These are phyloP conservation scores for Fusarium continuum DNA, from an alignment of 2,329 filamentous ascomycete species.

Conservation along the genomic window DNA sequence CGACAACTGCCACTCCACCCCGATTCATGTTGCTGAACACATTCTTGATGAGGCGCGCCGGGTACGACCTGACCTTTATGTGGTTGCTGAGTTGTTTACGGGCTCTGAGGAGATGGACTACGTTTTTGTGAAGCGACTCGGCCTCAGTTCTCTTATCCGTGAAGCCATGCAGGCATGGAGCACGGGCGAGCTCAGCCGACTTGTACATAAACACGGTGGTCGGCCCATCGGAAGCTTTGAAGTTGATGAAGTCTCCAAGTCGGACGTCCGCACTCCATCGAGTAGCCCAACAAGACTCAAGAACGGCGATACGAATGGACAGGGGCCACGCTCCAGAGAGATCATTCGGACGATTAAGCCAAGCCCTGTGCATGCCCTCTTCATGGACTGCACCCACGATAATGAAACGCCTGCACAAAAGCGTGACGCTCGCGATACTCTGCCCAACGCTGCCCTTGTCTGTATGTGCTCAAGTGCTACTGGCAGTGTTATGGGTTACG, in stretches of 20 bases:
- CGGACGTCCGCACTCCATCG: slow-evolving; percentile 55
- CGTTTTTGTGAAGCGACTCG: slow-evolving; percentile 91
- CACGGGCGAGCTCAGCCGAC: slow-evolving; percentile 87
- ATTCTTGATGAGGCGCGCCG: slow-evolving; percentile 92
- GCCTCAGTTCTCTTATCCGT: slow-evolving; percentile 89
- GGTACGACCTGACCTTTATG: slow-evolving; percentile 86
- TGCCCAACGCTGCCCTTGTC: slow-evolving; percentile 92
- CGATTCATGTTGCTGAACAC: slow-evolving; percentile 92
- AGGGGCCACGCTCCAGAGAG: slow-evolving; percentile 60
- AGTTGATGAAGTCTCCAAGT: slow-evolving; percentile 81
- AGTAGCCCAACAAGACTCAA: slow-evolving; percentile 46
- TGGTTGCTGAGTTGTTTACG: slow-evolving; percentile 95
- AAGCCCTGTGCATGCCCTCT: slow-evolving; percentile 90
- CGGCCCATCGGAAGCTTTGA: slow-evolving; percentile 97
- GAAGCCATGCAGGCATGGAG: slow-evolving; percentile 99
- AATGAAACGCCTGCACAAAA: slow-evolving; percentile 97
- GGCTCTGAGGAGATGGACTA: slow-evolving; percentile 97
- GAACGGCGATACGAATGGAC: slow-evolving; percentile 38
- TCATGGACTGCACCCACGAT: slow-evolving; percentile 99
- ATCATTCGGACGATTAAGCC: slow-evolving; percentile 83
- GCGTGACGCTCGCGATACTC: slow-evolving; percentile 89
- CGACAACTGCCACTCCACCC: slow-evolving; percentile 97
- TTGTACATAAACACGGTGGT: slow-evolving; percentile 93
- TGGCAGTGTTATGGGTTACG: slow-evolving; percentile 97
- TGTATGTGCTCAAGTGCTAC: slow-evolving; percentile 95